phyloP scores from a whole-genome alignment of 2,329 filamentous ascomycete genomes.

The Pseudogymnoascus sp. region DNA sequence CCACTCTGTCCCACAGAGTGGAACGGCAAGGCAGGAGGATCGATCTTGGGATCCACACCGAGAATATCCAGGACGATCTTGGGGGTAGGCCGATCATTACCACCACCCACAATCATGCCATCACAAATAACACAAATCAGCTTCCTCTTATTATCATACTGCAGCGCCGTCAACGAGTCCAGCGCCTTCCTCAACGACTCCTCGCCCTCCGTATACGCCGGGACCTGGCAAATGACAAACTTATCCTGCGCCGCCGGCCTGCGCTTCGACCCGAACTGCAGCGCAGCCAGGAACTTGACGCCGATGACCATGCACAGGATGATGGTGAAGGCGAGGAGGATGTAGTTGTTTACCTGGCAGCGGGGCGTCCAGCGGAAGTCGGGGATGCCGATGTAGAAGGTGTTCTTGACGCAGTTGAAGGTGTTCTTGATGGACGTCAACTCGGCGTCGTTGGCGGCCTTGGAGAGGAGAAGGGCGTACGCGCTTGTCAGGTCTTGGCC shows the following conservation, averaged over 20 bases:
- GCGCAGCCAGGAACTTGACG: slow-evolving; percentile 94
- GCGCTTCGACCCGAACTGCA: slow-evolving; percentile 89
- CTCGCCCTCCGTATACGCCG: slow-evolving; percentile 96
- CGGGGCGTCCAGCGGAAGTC: slow-evolving; percentile 81
- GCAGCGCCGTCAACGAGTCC: slow-evolving; percentile 90
- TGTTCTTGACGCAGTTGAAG: slow-evolving; percentile 71
- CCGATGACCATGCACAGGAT: slow-evolving; percentile 73
- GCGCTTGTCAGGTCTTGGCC: slow-evolving; percentile 68
- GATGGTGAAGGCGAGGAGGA: slow-evolving; percentile 77
- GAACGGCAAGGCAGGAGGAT: slow-evolving; percentile 89
- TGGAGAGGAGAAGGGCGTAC: slow-evolving; percentile 49
- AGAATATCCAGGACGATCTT: slow-evolving; percentile 95
- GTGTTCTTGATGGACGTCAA: slow-evolving; percentile 51
- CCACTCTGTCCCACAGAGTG: slow-evolving; percentile 82
- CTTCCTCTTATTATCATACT: slow-evolving; percentile 97
- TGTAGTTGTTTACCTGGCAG: slow-evolving; percentile 83
- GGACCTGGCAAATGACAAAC: slow-evolving; percentile 96
- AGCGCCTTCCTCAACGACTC: slow-evolving; percentile 95
- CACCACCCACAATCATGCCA: slow-evolving; percentile 98
- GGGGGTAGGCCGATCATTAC: slow-evolving; percentile 91
- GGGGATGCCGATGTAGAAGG: slow-evolving; percentile 77
- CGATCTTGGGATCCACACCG: slow-evolving; percentile 92
- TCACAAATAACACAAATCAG: slow-evolving; percentile 88
- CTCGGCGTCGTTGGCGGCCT: slow-evolving; percentile 42
- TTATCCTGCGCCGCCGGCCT: slow-evolving; percentile 95